Evolutionary conservation across 805 yeast species (phyloP), one percentile per base, ranked within the genome.

Genomic region (Kodamaea nitidulidarum): DNA sequence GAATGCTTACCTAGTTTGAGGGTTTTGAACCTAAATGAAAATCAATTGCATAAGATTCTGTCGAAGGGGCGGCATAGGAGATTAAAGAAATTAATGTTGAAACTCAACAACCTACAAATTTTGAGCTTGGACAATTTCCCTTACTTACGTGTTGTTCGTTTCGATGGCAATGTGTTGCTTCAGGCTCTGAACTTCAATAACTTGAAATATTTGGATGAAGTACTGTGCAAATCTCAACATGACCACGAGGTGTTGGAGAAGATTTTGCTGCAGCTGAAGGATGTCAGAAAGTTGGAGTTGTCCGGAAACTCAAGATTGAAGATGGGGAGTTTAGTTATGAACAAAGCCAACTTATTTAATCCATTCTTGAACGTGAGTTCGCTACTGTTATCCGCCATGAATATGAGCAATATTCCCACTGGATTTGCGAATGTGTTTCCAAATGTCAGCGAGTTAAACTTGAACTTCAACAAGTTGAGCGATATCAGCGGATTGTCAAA

Each of bases 301-400:
- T 39, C 78, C 1, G 76, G 76, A 2, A 64, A 62, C 41, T 14
- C 44, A 12, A 43, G 50, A 6, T 47, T 52, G 28, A 39, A 45
- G 7, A 43, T 53, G 15, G 22, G 21, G 17, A 16, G 20, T 6
- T 35, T 18, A 11, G 30, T 24, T 10, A 18, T 15, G 20, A 32
- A 32, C 16, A 26, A 24, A 41, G 18, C 22, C 37, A 37, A 29
- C 18, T 40, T 32, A 30, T 29, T 11, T 32, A 38, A 14, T 6
- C 50, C 53, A 11, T 68, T 65, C 36, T 44, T 65, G 16, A 69
- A 66, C 48, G 50, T 76, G 10, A 67, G 58, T 21, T 52, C 48
- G 11, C 51, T 76, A 31, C 61, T 60, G n/a, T 44, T 76, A n/a
- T 61, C 76, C 0, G 78, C 80, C 0, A 66, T 70, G 62, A 64